These are phyloP conservation scores for Leccinum barrowsii DNA, from an alignment of 768 basidiomycete species.

Conservation along the genomic window DNA sequence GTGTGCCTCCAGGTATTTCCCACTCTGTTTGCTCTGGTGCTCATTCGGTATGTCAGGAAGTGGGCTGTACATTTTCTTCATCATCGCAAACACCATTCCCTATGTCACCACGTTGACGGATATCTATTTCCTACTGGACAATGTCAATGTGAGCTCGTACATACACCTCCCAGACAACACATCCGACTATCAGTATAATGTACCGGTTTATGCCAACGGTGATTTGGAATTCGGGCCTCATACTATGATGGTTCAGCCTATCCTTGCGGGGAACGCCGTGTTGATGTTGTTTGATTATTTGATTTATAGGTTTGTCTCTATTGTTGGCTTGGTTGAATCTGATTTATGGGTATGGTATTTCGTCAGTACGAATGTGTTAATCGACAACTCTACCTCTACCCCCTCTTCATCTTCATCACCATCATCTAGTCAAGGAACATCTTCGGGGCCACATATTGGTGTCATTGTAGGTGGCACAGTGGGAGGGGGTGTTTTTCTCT, in stretches of 20 bases:
- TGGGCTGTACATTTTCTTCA: conserved; percentile 18
- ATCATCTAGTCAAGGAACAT: not conserved
- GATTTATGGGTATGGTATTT: not conserved
- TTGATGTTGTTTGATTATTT: conserved; percentile 18
- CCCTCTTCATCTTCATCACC: not conserved
- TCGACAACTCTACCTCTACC: not conserved
- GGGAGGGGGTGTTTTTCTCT: not conserved
- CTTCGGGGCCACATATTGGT: not conserved
- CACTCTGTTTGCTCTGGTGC: not conserved
- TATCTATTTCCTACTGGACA: conserved; percentile 10
- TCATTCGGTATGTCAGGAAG: conserved; percentile 2
- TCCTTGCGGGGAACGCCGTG: not conserved
- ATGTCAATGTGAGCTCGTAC: not conserved
- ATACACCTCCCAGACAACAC: not conserved
- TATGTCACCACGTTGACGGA: not conserved
- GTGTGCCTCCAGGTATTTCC: not conserved
- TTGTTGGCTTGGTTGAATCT: not conserved
- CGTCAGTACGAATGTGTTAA: conserved; percentile 2
- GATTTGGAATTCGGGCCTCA: conserved; percentile 4
- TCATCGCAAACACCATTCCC: conserved; percentile 5
- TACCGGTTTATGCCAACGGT: conserved; percentile 12
- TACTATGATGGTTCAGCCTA: conserved; percentile 8
- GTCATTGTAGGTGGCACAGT: conserved; percentile 6
- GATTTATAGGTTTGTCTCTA: conserved; percentile 14
- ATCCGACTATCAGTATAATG: conserved; percentile 11